Percentiles rank a stretch among this genome's conserved stretches.
phyloP scores from a whole-genome alignment of 176 grass and related monocot genomes.

The Themeda triandra region DNA sequence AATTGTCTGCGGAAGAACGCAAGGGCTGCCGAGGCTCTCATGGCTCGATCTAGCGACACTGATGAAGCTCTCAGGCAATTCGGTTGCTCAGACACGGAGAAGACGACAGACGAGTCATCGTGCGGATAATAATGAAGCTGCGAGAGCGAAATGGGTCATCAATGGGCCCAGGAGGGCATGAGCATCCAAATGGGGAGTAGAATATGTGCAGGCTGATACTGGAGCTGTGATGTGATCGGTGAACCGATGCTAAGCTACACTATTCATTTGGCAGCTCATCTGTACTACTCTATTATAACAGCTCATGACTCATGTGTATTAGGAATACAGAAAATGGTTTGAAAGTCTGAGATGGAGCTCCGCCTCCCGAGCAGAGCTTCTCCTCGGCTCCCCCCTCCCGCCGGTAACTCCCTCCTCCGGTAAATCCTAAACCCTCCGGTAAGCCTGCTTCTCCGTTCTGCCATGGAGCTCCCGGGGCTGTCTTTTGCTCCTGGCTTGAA shows the following conservation, averaged over 20 bases:
- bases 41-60: neutral
- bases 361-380: no score
- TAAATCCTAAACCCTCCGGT: no score
- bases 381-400: no score
- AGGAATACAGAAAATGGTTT: no score
- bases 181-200: neutral
- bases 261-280: neutral
- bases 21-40: neutral
- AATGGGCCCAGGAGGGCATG: neutral
- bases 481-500: no score
- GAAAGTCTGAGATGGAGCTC: no score
- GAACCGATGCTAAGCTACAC: neutral
- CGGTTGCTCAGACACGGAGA: neutral
- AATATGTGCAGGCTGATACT: neutral
- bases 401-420: no score
- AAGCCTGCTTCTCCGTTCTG: no score
- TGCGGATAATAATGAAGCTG: neutral
- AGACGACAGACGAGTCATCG: no score
- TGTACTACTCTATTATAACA: neutral
- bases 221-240: neutral
- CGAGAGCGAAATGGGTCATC: neutral
- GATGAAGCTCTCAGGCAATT: no score
- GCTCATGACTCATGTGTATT: no score
- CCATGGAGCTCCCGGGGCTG: no score
- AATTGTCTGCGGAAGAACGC: neutral